Conservation (phyloP, 495 filamentous ascomycete genomes). For the Podospora tetraspora region DNA sequence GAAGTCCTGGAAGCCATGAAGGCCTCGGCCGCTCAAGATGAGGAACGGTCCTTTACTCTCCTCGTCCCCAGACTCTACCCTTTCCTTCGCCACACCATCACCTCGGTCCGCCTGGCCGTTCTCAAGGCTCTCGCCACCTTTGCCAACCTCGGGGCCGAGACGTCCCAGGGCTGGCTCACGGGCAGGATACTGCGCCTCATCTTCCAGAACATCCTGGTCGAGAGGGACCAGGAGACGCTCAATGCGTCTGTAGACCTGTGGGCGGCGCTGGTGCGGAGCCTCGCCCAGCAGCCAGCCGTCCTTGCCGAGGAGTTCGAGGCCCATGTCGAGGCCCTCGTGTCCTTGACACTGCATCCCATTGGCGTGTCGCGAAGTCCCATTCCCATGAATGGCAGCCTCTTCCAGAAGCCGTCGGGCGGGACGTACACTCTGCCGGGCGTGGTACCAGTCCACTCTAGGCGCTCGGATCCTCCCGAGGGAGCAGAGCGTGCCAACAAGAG, state of each 20-base stretch:
- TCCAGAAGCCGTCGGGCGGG: conserved; percentile 91
- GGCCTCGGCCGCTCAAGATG: conserved; percentile 72
- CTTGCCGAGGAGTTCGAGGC: conserved; percentile 62
- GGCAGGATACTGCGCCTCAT: conserved; percentile 82
- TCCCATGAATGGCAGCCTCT: conserved; percentile 80
- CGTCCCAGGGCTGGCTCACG: conserved; percentile 85
- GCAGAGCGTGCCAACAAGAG: conserved; percentile 54
- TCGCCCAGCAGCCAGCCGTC: conserved; percentile 51
- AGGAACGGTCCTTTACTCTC: conserved; percentile 80
- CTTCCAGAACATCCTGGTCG: conserved; percentile 92
- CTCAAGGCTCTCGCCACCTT: conserved; percentile 91
- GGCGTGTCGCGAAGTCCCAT: conserved; percentile 84
- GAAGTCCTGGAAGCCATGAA: conserved; percentile 94
- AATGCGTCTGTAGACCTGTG: conserved; percentile 81
- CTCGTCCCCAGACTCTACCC: conserved; percentile 92
- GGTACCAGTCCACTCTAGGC: conserved; percentile 44
- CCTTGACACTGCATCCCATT: conserved; percentile 79
- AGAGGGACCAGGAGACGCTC: conserved; percentile 71
- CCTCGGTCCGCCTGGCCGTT: conserved; percentile 87
- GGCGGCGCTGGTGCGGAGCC: conserved; percentile 65
- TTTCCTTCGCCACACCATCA: conserved; percentile 95
- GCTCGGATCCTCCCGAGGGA: conserved; percentile 56
- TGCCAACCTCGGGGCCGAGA: conserved; percentile 73
- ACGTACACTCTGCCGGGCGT: conserved; percentile 56
- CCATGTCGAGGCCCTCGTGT: conserved; percentile 70